Conservation (phyloP, 1,284 basidiomycete genomes). For the Boletus semigastroideus region DNA sequence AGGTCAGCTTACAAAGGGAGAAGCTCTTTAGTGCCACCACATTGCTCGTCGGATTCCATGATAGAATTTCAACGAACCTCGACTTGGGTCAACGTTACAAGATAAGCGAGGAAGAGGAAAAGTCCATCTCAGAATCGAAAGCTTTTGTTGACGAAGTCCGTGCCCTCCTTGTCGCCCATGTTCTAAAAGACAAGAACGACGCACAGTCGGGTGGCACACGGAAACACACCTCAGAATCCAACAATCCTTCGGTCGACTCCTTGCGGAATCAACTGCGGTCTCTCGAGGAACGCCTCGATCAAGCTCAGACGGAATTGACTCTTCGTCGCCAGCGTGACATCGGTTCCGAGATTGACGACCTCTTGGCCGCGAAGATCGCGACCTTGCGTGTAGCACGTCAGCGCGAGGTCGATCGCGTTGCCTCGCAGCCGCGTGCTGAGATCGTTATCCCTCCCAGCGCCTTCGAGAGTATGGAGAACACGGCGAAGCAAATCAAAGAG, state of each 20-base stretch:
- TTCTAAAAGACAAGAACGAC: constrained; percentile 18
- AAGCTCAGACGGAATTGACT: constrained; percentile 32
- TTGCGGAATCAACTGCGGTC: constrained; percentile 21
- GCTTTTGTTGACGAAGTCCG: constrained; percentile 27
- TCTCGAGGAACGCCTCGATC: constrained; percentile 33
- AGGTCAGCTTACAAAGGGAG: constrained; percentile 23
- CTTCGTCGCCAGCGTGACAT: constrained; percentile 23
- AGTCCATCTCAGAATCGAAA: constrained; percentile 28
- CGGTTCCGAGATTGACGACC: constrained; percentile 21
- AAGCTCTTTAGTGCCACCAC: constrained; percentile 28
- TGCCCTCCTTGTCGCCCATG: constrained; percentile 21
- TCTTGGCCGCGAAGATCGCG: constrained; percentile 19
- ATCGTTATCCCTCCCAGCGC: constrained; percentile 22
- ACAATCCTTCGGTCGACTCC: constrained; percentile 1
- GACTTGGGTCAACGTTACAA: constrained; percentile 33
- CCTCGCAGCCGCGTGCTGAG: constrained; percentile 15
- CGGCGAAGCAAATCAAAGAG: constrained; percentile 13
- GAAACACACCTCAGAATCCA: neutral
- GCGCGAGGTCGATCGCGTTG: constrained; percentile 20
- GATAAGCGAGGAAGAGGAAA: constrained; percentile 17
- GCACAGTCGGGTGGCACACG: constrained; percentile 1
- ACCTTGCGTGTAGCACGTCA: constrained; percentile 24
- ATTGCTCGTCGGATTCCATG: constrained; percentile 26
- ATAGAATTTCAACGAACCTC: constrained; percentile 20
- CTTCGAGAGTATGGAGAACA: constrained; percentile 20